Evolutionary conservation across 2,329 filamentous ascomycete genomes (phyloP).

Genomic region (Colletotrichum orchidophilum): DNA sequence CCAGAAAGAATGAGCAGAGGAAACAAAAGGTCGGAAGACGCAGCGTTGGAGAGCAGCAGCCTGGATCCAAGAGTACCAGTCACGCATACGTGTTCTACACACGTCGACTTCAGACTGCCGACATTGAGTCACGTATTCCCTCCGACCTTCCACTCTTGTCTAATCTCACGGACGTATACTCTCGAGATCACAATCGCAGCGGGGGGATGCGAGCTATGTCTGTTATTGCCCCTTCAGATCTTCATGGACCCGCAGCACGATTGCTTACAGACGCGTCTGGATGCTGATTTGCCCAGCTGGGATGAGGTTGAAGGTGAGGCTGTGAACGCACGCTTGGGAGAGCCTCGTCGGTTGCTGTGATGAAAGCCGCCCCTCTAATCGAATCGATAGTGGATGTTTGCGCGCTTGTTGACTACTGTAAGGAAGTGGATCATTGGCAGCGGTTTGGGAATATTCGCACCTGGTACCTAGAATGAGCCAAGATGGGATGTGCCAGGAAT

Average conservation of each 20-base stretch:
- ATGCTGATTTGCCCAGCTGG: neutral
- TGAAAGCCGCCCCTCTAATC: neutral
- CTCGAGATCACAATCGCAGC: constrained; percentile 55
- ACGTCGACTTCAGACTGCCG: constrained; percentile 59
- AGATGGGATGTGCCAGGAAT: too few relatives aligned
- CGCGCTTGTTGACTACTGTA: too few relatives aligned
- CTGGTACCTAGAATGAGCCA: too few relatives aligned
- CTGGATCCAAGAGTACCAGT: constrained; percentile 39
- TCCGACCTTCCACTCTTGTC: constrained; percentile 67
- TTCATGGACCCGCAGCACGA: constrained; percentile 48
- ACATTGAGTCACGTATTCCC: constrained; percentile 58
- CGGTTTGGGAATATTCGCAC: too few relatives aligned
- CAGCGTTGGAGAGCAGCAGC: constrained; percentile 3
- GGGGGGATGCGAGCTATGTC: constrained; percentile 51
- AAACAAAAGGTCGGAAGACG: constrained; percentile 21
- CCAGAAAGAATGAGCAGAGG: neutral
- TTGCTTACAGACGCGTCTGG: constrained; percentile 1
- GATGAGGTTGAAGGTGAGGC: neutral
- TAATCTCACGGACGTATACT: constrained; percentile 63
- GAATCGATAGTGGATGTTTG: too few relatives aligned
- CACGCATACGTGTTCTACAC: constrained; percentile 51
- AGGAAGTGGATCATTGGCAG: too few relatives aligned
- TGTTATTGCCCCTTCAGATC: constrained; percentile 61
- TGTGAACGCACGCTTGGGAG: neutral
- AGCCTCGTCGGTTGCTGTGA: too few relatives aligned